Base-by-base conservation (phyloP, 495 filamentous ascomycete genomes). In the Tuber umbilicatum region DNA sequence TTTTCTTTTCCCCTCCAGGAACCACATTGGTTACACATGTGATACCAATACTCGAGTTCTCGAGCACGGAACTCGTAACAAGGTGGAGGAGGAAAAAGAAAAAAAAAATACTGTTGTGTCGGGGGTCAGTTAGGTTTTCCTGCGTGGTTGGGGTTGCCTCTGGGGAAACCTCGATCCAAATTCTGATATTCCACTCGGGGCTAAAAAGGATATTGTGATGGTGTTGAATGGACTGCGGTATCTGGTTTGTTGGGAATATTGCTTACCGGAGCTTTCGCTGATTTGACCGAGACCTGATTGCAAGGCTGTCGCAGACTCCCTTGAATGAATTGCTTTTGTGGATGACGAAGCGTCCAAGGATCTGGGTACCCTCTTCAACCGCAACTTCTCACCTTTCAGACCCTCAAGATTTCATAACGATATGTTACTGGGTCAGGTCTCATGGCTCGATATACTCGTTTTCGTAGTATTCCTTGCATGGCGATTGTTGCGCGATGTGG, bases 371-470 rank as follows among this genome's bases (percentile, higher is more conserved):
- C 27, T 64, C 55, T 64, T 64, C 55, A 35, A 64, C 55, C 4
- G 31, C 55, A 31, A 64, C 55, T 64, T 27, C 55, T 64, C 55
- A 64, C 31, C 55, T 64, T 17, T 64, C 55, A 17, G 55, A 64
- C 55, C 55, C 55, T 64, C 55, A 64, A 70, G n/a, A 70, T 78
- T 16, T 21, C 31, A 74, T 70, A 80, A 31, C 73, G 77, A 60
- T 40, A 90, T 90, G 89, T 88, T 91, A 70, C 84, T 93, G 27
- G 85, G 87, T 10, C 87, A 87, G 67, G 87, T 93, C 23, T 91
- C 91, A 0, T 92, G 89, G 83, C 80, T 92, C 21, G 92, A 94
- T 82, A 92, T 91, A 83, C 39, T 89, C 60, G 87, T 89, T 31
- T 93, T 92, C 79, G 85, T 91, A 71, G 37, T 87, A 40, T 89